Base-by-base conservation (phyloP, 1,139 yeast species). In the Magnusiomyces magnusii region DNA sequence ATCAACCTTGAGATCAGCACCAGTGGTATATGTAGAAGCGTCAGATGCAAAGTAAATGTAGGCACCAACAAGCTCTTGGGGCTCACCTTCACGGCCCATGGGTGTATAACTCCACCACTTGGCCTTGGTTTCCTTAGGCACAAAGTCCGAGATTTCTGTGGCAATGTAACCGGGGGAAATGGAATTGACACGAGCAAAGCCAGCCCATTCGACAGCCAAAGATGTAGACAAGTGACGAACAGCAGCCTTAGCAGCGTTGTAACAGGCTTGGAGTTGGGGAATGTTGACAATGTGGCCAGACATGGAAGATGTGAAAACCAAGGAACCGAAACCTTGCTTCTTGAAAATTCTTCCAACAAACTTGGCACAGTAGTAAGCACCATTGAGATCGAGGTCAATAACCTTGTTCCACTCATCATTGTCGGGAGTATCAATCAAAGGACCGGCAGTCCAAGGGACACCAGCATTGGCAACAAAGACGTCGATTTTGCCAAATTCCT, bases 391-490 rank as follows among this genome's bases (percentile, higher is more conserved):
- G 63, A 85, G 77, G 71, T 86, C 83, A 63, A 88, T 77, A 60
- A 88, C 84, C 68, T 80, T 81, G 64, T 83, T 75, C 91, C 91
- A 87, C 65, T 77, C 81, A 54, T 76, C 76, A 71, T 83, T 77
- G 68, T 81, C 81, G 49, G 76, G 78, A 51, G 78, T 81, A 58
- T 87, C 89, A 61, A 87, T 75, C 66, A 84, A 71, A 47, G 85
- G 78, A 27, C 95, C 96, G 28, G 83, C 81, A 44, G 84, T 80
- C 96, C 96, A 90, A 34, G 95, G 88, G 51, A 88, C 83, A 62
- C 97, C 97, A 27, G 97, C 97, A 72, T 90, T 90, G 68, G 96
- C 95, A 34, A 90, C 95, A 70, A 89, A 86, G 36, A 87, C 79
- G 70, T 90, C 97, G 66, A 90, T 85, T 62, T 84, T 82, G 58